phyloP scores from a whole-genome alignment of 2,329 filamentous ascomycete genomes.

The Sarocladium strictum region DNA sequence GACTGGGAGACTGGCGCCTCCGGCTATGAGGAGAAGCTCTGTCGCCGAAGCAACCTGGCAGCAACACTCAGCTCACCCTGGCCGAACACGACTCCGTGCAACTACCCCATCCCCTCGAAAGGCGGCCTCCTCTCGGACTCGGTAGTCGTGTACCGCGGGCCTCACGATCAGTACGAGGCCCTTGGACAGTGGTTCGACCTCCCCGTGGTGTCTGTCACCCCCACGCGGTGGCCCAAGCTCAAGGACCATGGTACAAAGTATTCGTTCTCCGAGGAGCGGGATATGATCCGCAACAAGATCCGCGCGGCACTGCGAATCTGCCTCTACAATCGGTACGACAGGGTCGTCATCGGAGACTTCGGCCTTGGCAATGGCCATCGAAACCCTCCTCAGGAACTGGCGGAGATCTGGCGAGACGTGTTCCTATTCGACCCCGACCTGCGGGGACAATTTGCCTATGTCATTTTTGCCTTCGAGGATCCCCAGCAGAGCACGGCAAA shows the following conservation, averaged over 20 bases:
- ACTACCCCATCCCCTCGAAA: slow-evolving; percentile 67
- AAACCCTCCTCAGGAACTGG: slow-evolving; percentile 60
- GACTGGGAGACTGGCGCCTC: slow-evolving; percentile 65
- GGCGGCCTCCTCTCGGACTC: slow-evolving; percentile 65
- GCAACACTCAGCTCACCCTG: slow-evolving; percentile 60
- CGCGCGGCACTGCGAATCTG: slow-evolving; percentile 65
- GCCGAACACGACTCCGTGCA: slow-evolving; percentile 36
- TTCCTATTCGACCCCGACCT: slow-evolving; percentile 58
- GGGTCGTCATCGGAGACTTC: slow-evolving; percentile 58
- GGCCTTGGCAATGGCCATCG: slow-evolving; percentile 57
- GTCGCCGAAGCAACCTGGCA: slow-evolving; percentile 67
- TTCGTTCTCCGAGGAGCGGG: slow-evolving; percentile 64
- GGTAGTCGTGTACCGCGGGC: slow-evolving; percentile 69
- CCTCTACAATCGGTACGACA: slow-evolving; percentile 49
- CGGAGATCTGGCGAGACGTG: slow-evolving; percentile 60
- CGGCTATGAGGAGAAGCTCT: slow-evolving; percentile 59
- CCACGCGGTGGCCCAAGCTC: slow-evolving; percentile 67
- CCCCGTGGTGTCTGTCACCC: slow-evolving; percentile 69
- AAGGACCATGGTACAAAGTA: slow-evolving; percentile 62
- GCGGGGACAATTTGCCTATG: slow-evolving; percentile 53
- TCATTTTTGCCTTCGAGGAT: slow-evolving; percentile 61
- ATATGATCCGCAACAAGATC: slow-evolving; percentile 69
- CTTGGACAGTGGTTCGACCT: slow-evolving; percentile 51
- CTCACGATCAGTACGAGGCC: slow-evolving; percentile 58
- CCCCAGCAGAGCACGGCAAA: slow-evolving; percentile 45